Evolutionary conservation across 2,329 filamentous ascomycete species (phyloP).

Genomic region (Elsinoe fawcettii): DNA sequence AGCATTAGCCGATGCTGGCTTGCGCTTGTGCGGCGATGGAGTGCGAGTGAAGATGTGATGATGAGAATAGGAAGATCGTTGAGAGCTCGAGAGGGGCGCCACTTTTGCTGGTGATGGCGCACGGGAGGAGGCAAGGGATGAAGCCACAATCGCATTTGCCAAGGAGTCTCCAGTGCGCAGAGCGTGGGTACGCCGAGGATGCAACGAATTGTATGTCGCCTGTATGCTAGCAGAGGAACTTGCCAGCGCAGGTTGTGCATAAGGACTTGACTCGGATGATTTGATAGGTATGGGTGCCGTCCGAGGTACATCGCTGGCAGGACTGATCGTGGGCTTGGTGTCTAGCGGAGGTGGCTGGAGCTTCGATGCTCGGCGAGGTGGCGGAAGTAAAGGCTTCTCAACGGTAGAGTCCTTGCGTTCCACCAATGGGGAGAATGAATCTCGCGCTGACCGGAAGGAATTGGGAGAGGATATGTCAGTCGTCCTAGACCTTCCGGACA

Average conservation of each 20-base stretch:
- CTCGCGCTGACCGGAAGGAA: constrained; percentile 6
- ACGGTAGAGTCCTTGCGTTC: constrained; percentile 4
- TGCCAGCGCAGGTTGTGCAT: constrained; percentile 16
- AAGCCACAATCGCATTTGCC: constrained; percentile 66
- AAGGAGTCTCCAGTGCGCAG: constrained; percentile 56
- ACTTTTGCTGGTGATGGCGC: constrained; percentile 33
- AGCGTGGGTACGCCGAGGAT: constrained; percentile 34
- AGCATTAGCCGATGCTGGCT: constrained; percentile 20
- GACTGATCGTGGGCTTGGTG: constrained; percentile 19
- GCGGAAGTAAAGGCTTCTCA: constrained; percentile 28
- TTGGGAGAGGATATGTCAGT: constrained; percentile 7
- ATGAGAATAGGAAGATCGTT: constrained; percentile 25
- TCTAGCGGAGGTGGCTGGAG: constrained; percentile 30
- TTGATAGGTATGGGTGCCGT: constrained; percentile 7
- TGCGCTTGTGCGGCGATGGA: constrained; percentile 41
- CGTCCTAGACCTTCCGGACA: constrained; percentile 1
- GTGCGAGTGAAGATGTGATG: constrained; percentile 30
- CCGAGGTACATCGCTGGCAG: not conserved
- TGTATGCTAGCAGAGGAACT: constrained; percentile 21
- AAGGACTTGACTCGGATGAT: constrained; percentile 14
- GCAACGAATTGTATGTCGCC: constrained; percentile 28
- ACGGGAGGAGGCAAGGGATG: constrained; percentile 56
- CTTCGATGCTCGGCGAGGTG: constrained; percentile 28
- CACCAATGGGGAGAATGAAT: constrained; percentile 9
- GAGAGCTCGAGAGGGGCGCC: not conserved